Conservation (phyloP, 345 rosid genomes). For the Eucalyptus cloeziana region DNA sequence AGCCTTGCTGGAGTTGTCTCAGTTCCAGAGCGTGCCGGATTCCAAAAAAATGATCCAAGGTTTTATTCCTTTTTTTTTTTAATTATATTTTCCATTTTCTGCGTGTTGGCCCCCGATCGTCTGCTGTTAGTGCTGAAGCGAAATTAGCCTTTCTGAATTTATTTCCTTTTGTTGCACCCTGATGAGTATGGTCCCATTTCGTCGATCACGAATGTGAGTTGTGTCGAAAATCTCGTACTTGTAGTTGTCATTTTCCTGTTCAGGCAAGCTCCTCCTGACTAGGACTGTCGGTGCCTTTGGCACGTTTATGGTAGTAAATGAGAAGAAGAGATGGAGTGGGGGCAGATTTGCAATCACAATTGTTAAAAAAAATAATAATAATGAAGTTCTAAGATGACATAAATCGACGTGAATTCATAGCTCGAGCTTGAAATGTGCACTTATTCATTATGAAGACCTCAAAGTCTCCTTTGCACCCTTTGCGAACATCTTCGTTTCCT, state of each 20-base stretch:
- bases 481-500: neutral
- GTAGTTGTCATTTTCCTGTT: neutral
- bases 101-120: neutral
- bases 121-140: neutral
- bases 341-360: neutral
- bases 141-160: neutral
- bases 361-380: no score
- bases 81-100: neutral
- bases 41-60: conserved; percentile 75
- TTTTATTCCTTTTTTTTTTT: neutral
- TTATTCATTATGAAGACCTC: neutral
- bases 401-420: neutral
- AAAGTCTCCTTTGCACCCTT: neutral
- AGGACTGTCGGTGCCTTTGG: neutral
- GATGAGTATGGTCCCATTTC: neutral
- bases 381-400: neutral
- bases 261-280: neutral
- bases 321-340: neutral
- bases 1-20: conserved; percentile 73
- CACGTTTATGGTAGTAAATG: neutral
- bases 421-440: neutral
- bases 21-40: conserved; percentile 55
- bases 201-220: neutral
- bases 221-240: neutral
- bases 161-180: neutral